phyloP scores from a whole-genome alignment of 2,329 filamentous ascomycete species.

The Penicillium freii region DNA sequence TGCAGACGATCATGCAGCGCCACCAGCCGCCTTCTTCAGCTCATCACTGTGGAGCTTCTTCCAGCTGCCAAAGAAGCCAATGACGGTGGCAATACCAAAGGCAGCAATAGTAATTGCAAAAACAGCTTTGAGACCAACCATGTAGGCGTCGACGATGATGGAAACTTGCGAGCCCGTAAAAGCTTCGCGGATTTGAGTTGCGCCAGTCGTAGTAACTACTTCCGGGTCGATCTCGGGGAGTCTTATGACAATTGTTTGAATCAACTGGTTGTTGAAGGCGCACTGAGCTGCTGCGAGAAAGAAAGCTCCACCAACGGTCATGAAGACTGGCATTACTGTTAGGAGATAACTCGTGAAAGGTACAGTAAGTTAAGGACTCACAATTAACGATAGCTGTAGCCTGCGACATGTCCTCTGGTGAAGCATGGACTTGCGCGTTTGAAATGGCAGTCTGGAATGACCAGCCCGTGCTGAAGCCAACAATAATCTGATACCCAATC shows the following conservation, averaged over 20 bases:
- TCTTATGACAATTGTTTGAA: not conserved
- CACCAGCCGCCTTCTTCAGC: not conserved
- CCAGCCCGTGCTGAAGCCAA: constrained; percentile 22
- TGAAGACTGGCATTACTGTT: not conserved
- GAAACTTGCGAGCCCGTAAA: constrained; percentile 2
- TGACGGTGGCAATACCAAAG: constrained; percentile 21
- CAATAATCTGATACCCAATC: constrained; percentile 27
- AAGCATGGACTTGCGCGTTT: not conserved
- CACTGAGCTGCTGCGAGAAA: constrained; percentile 33
- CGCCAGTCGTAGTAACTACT: constrained; percentile 4
- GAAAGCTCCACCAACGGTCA: constrained; percentile 27
- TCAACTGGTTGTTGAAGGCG: constrained; percentile 31
- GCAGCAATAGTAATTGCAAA: constrained; percentile 10
- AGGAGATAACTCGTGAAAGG: not conserved
- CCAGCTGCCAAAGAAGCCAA: constrained; percentile 6
- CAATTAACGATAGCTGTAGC: constrained; percentile 1
- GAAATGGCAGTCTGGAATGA: constrained; percentile 16
- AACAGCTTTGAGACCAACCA: constrained; percentile 10
- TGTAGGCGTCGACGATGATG: constrained; percentile 4
- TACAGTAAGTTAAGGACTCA: not conserved
- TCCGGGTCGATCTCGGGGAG: not conserved
- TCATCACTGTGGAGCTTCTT: not conserved
- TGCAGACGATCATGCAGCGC: not conserved
- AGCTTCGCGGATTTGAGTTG: constrained; percentile 4
- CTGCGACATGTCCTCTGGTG: constrained; percentile 1